Evolutionary conservation across 1,284 basidiomycete species (phyloP).

Genomic region (Marasmius tenuissimus): DNA sequence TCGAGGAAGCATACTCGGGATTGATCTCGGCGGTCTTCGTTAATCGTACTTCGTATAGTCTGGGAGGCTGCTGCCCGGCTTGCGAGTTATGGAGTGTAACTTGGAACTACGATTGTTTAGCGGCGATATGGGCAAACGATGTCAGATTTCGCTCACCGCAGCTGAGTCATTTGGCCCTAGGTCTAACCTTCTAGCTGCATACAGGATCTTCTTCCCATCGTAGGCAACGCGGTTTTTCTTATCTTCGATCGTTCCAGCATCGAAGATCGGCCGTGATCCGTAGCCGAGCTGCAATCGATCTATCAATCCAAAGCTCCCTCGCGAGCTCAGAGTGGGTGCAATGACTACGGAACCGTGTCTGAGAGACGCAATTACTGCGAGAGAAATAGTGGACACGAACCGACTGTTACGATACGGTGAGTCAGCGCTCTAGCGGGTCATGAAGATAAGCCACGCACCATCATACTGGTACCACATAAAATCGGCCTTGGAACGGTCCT

Average conservation of each 20-base stretch:
- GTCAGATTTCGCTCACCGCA: background rate
- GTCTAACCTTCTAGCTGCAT: background rate
- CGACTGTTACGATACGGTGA: background rate
- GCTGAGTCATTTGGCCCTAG: background rate
- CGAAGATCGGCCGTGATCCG: background rate
- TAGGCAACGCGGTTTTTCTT: background rate
- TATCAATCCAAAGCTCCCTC: background rate
- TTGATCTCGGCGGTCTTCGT: constrained; percentile 58
- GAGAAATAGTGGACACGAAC: background rate
- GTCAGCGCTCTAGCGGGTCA: background rate
- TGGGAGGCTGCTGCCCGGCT: constrained; percentile 30
- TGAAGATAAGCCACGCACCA: background rate
- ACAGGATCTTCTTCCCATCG: constrained; percentile 1
- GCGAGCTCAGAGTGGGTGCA: background rate
- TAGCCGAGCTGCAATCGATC: background rate
- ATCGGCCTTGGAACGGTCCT: background rate
- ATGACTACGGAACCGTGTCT: background rate
- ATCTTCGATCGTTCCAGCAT: background rate
- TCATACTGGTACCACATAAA: background rate
- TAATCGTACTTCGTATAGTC: constrained; percentile 49
- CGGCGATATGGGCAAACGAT: background rate
- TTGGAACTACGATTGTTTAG: background rate
- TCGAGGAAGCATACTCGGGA: constrained; percentile 45
- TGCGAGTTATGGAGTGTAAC: background rate
- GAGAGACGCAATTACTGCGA: background rate